Conservation (phyloP, 768 basidiomycete genomes). For the Boletus sensibilis region DNA sequence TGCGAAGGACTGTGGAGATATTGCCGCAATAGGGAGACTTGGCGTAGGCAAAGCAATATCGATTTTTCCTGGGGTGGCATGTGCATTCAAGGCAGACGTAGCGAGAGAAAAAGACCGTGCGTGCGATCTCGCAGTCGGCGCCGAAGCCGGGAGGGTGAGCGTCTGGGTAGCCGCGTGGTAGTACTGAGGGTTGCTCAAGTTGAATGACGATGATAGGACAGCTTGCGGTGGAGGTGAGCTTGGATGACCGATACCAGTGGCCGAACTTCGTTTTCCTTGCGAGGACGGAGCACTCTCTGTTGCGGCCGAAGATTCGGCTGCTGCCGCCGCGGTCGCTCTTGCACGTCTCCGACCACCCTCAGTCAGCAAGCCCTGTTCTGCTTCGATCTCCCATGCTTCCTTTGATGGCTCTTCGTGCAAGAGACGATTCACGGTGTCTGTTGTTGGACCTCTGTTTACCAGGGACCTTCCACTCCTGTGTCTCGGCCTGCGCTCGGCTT, state of each 20-base stretch:
- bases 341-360: constrained; percentile 72
- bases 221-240: constrained; percentile 25
- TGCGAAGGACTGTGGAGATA: constrained; percentile 60
- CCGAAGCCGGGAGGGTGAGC: constrained; percentile 62
- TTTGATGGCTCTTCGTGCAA: constrained; percentile 42
- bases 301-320: constrained; percentile 36
- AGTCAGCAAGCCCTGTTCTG: constrained; percentile 69
- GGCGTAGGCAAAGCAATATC: constrained; percentile 63
- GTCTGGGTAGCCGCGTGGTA: constrained; percentile 55
- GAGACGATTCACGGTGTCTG: not conserved
- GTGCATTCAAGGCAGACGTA: constrained; percentile 20
- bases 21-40: constrained; percentile 63
- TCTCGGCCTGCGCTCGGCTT: constrained; percentile 56
- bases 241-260: constrained; percentile 26
- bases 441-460: constrained; percentile 15
- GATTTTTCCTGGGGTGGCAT: constrained; percentile 16
- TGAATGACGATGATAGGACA: constrained; percentile 27
- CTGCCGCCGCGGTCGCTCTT: constrained; percentile 42
- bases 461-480: constrained; percentile 37
- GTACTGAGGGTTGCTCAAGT: constrained; percentile 55
- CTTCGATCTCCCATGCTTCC: constrained; percentile 80
- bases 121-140: constrained; percentile 51
- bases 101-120: constrained; percentile 61
- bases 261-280: constrained; percentile 17
- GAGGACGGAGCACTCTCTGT: not conserved